Base-by-base conservation (phyloP, 2,329 filamentous ascomycete species). In the Clonostachys rhizophaga region DNA sequence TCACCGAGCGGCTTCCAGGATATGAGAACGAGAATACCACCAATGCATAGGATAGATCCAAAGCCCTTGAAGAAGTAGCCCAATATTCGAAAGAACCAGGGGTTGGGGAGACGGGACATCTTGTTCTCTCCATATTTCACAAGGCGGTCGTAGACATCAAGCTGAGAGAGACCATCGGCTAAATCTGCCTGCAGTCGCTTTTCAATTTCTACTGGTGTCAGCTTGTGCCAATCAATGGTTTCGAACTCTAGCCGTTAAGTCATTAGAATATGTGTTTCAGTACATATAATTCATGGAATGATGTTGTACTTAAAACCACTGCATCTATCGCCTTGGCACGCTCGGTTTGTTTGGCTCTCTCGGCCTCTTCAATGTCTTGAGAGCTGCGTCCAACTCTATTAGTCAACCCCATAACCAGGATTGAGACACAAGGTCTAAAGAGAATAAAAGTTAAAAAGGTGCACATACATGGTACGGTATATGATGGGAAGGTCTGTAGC, bases 1-100 rank as follows among this genome's bases (percentile, higher is more conserved):
- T 86, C 59, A 5, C 87, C 87, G 0, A 91, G 76, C 0, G 87
- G 88, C 52, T 80, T 84, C 86, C 87, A 91, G 3, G 86, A 81
- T 48, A 91, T 68, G 57, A 91, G 89, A 43, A 91, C 87, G 4
- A 91, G 74, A 34, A 91, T 76, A 17, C 78, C 73, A 16, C 85
- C 87, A 3, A 83, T 58, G 7, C 91, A 74, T 5, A 91, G 73
- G 44, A 92, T 80, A 2, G 80, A 74, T 3, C 87, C 87, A 54
- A 91, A 92, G 2, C 87, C 87, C 53, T 84, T 84, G 67, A 90
- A 90, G 56, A 91, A 83, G 64, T 91, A 91, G 16, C 79, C 79
- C 34, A 84, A 65, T 6, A 83, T 74, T 50, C 79, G 80, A 40
- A 71, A 69, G 40, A 82, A 60, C 52, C 76, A 74, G 50, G 76